phyloP scores from a whole-genome alignment of 2,329 filamentous ascomycete genomes.

The Fusarium tanahbumbuense region DNA sequence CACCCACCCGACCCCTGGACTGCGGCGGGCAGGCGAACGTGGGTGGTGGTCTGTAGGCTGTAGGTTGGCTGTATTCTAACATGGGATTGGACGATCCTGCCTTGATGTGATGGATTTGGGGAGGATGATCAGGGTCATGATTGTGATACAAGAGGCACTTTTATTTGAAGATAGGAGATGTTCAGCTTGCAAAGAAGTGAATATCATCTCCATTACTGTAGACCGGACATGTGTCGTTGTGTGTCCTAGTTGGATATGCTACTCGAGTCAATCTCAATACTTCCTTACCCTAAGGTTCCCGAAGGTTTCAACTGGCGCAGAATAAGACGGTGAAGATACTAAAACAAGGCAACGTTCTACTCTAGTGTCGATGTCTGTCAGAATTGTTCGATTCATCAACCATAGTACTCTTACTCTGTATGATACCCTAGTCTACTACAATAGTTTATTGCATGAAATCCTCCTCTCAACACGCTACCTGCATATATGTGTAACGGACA shows the following conservation, averaged over 20 bases:
- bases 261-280: slow-evolving; percentile 7
- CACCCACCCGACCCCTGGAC: slow-evolving; percentile 29
- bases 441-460: slow-evolving; percentile 20
- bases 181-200: not conserved
- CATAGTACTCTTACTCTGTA: not conserved
- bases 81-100: slow-evolving; percentile 17
- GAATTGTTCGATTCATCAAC: not conserved
- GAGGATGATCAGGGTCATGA: slow-evolving; percentile 15
- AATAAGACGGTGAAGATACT: not conserved
- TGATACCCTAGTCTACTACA: not conserved
- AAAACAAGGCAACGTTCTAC: not conserved
- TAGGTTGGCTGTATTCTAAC: slow-evolving; percentile 6
- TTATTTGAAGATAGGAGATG: not conserved
- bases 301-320: not conserved
- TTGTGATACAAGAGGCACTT: slow-evolving; percentile 9
- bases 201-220: not conserved
- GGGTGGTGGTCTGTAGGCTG: slow-evolving; percentile 1
- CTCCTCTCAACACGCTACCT: slow-evolving; percentile 2
- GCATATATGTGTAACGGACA: slow-evolving; percentile 26
- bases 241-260: not conserved
- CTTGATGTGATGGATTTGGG: slow-evolving; percentile 18
- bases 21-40: slow-evolving; percentile 2
- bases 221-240: not conserved
- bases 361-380: not conserved
- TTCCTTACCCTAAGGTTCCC: slow-evolving; percentile 1